Percentiles rank a stretch among this genome's conserved stretches.
These are phyloP conservation scores for Monosporascus sp. DNA, from an alignment of 2,329 filamentous ascomycete genomes.

Conservation along the genomic window DNA sequence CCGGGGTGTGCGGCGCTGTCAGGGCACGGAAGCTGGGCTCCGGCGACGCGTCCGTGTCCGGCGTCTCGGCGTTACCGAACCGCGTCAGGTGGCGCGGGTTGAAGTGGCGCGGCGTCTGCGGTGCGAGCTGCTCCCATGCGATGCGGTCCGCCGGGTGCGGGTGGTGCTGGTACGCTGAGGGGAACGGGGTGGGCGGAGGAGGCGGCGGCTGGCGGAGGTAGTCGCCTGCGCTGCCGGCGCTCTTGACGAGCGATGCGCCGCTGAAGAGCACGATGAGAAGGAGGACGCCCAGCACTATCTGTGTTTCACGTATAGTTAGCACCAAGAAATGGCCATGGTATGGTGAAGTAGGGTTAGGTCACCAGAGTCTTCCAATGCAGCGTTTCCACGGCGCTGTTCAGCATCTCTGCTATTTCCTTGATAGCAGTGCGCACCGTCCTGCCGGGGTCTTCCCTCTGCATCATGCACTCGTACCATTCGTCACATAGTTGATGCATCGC, in stretches of 20 bases:
- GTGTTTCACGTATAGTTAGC: constrained; percentile 7
- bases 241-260: constrained; percentile 24
- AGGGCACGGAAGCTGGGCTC: constrained; percentile 32
- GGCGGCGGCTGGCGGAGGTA: constrained; percentile 14
- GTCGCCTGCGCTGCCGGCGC: constrained; percentile 17
- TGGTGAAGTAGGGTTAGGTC: constrained; percentile 18
- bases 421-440: constrained; percentile 77
- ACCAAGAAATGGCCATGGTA: neutral
- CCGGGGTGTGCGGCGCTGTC: constrained; percentile 33
- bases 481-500: constrained; percentile 69
- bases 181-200: constrained; percentile 13
- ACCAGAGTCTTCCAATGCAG: constrained; percentile 76
- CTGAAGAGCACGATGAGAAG: constrained; percentile 24
- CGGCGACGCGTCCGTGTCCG: constrained; percentile 46
- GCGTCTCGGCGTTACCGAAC: constrained; percentile 22
- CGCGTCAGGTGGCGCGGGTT: constrained; percentile 10
- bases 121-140: constrained; percentile 23
- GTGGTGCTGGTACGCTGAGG: constrained; percentile 11
- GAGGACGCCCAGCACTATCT: constrained; percentile 23
- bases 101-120: constrained; percentile 22
- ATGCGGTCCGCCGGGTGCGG: constrained; percentile 17
- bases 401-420: constrained; percentile 83
- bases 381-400: constrained; percentile 88
- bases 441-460: constrained; percentile 70
- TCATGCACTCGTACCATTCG: constrained; percentile 85